Percentiles rank a stretch among this genome's conserved stretches.
These are phyloP conservation scores for Tylopilus felleus DNA, from an alignment of 768 basidiomycete species.

Conservation along the genomic window DNA sequence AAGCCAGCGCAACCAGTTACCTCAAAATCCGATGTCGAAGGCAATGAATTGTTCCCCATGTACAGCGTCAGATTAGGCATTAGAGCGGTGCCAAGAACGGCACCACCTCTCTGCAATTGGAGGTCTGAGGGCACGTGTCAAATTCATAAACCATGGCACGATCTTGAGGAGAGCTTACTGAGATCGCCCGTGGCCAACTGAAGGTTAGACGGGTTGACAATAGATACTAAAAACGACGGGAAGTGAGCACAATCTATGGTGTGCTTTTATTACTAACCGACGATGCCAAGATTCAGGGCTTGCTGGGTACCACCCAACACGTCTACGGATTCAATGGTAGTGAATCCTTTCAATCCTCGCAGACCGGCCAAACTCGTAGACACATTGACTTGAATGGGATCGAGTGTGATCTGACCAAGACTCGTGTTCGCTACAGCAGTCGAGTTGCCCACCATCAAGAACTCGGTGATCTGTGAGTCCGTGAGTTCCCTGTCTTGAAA, in stretches of 20 bases:
- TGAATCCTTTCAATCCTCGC: constrained; percentile 55
- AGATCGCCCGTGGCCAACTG: constrained; percentile 60
- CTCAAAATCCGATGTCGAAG: constrained; percentile 48
- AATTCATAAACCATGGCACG: too few species aligned
- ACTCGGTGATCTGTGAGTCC: constrained; percentile 42
- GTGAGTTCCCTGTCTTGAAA: constrained; percentile 55
- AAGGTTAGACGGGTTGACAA: constrained; percentile 67
- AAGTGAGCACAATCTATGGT: not conserved
- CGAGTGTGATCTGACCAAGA: constrained; percentile 64
- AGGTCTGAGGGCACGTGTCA: constrained; percentile 38
- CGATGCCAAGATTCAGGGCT: constrained; percentile 56
- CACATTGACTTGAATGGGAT: constrained; percentile 71
- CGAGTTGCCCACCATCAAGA: constrained; percentile 58
- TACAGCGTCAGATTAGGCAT: constrained; percentile 57
- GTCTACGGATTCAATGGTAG: constrained; percentile 57
- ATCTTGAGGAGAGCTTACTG: constrained; percentile 38
- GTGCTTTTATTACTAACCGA: constrained; percentile 37
- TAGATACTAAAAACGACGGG: constrained; percentile 41
- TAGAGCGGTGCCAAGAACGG: constrained; percentile 54
- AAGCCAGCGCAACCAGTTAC: constrained; percentile 26
- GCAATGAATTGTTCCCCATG: constrained; percentile 58
- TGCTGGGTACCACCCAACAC: constrained; percentile 60
- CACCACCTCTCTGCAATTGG: constrained; percentile 51
- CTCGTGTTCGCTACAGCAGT: constrained; percentile 57
- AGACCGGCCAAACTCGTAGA: constrained; percentile 58